Base-by-base conservation (phyloP, 2,329 filamentous ascomycete genomes). In the Fusarium mexicanum region DNA sequence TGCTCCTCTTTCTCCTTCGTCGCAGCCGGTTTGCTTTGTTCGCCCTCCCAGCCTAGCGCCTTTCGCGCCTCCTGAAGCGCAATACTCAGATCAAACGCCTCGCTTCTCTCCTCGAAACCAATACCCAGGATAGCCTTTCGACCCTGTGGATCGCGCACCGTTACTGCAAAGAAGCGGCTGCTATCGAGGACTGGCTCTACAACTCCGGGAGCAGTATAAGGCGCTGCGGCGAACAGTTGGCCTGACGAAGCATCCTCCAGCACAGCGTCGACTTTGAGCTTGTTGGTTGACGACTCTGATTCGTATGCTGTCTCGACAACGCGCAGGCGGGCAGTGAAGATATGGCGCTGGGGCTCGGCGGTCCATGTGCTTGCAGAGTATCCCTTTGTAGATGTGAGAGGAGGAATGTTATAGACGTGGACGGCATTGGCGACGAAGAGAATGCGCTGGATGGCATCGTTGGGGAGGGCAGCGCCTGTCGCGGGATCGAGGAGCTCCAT, bases 401-500 rank as follows among this genome's bases (percentile, higher is more conserved):
- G 94, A 24, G 94, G 94, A 81, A 97, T 95, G 79, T 92, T 91
- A 87, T 97, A 98, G 86, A 97, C 89, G 85, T 97, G 94, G 73
- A 96, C 92, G 74, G 88, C 86, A 78, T 88, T 85, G 72, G 91
- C 90, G 81, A 95, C 86, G 88, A 94, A 95, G 81, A 97, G 92
- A 80, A 96, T 87, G 81, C 94, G 92, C 84, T 96, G 93, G 84
- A 97, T 96, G 77, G 94, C 92, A 80, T 94, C 93, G 60, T 90
- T 81, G 64, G 93, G 91, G 75, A 94, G 88, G 73, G 91, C 83
- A 40, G 84, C 85, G 77, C 92, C 91, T 29, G 93, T 96, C 64
- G 91, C 87, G 60, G 93, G 93, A 83, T 96, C 93, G 80, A 90
- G 85, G 63, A 87, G 84, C 77, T 91, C 87, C 91, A 93, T 93